Evolutionary conservation across 306 rosid species (phyloP), one percentile per base, ranked within the genome.

Genomic region (Echinosophora koreensis): DNA sequence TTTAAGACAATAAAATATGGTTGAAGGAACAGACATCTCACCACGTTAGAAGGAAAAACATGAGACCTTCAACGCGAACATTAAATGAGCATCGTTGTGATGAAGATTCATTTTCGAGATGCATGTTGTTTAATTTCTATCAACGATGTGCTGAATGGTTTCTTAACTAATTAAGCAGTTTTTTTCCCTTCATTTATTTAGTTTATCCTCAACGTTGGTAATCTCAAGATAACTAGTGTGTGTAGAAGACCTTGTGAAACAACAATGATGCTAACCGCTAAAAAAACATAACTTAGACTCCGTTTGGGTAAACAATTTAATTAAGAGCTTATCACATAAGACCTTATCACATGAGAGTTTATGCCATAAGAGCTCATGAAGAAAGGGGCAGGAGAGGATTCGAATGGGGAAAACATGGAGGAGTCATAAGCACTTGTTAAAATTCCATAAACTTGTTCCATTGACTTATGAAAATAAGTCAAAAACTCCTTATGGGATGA

Each of bases 11-110:
- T 76, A 77, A 81, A 93, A 37, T 57, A 89, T 10, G 64, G 44
- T 69, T 6, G 73, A 67, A 85, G 77, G 84, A 87, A 93, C 97
- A 90, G 97, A 93, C 97, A 93, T 93, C 88, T 87, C 89, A 88
- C 89, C 91, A 84, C 66, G 65, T 81, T 85, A 77, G 80, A 84
- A 87, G 90, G 84, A 71, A 84, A 83, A 81, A 87, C 88, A 84
- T 79, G 91, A 88, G 90, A 49, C 77, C 79, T 85, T 87, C 90
- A 74, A 89, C 47, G 87, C 75, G 4, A 49, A 73, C 91, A 89
- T 87, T 89, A 60, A 91, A 89, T 84, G 95, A 78, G 87, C 92
- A 77, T 85, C 87, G 93, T 82, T 76, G 66, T 55, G 69, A 71
- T 77, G 22, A 79, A 87, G 89, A 89, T 88, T 86, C 93, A 86